These are phyloP conservation scores for Pterocarpus santalinus DNA, from an alignment of 306 rosid species.

Conservation along the genomic window DNA sequence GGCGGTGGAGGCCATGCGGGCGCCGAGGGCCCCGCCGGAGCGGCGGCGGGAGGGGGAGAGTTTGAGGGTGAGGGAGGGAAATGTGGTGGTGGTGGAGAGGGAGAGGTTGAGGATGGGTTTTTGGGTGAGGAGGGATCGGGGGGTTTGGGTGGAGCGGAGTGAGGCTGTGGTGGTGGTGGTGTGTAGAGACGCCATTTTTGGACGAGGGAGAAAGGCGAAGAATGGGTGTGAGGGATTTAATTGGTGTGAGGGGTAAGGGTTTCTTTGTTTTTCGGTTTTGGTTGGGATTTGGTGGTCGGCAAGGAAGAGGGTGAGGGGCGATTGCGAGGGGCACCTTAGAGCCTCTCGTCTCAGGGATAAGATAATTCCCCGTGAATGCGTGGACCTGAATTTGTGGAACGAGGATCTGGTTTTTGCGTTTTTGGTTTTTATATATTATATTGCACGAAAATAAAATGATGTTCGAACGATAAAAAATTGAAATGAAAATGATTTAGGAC, in stretches of 20 bases:
- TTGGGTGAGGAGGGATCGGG: constrained; percentile 46
- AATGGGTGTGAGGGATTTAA: background rate
- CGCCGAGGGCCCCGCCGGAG: constrained; percentile 49
- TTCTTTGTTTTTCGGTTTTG: background rate
- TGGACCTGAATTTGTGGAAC: background rate
- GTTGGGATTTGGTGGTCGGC: background rate
- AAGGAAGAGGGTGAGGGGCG: background rate
- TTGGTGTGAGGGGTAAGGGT: background rate
- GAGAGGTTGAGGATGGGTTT: constrained; percentile 62
- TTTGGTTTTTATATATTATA: no score
- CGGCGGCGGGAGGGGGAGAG: constrained; percentile 50
- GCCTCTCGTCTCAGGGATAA: background rate
- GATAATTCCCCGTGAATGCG: background rate
- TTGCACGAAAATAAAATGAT: no score
- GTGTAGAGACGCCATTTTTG: constrained; percentile 79
- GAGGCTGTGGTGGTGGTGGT: constrained; percentile 60
- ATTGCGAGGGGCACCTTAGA: background rate
- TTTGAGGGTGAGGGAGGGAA: constrained; percentile 58
- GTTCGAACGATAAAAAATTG: no score
- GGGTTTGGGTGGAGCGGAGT: constrained; percentile 63
- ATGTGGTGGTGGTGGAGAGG: constrained; percentile 52
- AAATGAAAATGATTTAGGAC: no score
- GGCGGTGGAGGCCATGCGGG: constrained; percentile 65
- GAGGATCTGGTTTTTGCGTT: background rate
- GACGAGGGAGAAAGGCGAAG: background rate